Conservation (phyloP, 2,329 filamentous ascomycete species). For the Colletotrichum gigasporum region DNA sequence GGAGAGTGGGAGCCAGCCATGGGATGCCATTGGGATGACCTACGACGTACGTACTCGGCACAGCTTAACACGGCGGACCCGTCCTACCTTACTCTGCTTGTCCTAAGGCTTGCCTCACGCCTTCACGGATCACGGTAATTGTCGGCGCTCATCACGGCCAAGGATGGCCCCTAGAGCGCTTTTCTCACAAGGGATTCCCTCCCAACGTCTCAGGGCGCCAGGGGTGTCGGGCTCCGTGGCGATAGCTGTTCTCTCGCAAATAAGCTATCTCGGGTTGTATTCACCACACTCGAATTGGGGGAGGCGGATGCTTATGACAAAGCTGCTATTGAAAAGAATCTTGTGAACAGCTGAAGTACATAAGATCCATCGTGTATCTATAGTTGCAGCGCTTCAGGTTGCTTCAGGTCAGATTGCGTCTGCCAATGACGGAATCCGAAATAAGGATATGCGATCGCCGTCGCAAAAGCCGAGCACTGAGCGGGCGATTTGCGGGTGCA, state of each 20-base stretch:
- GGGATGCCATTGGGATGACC: too few relatives aligned
- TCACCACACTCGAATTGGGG: too few relatives aligned
- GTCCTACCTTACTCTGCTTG: too few relatives aligned
- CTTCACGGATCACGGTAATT: conserved; percentile 1
- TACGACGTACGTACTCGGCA: background rate
- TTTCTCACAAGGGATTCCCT: conserved; percentile 9
- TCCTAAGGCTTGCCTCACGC: too few relatives aligned
- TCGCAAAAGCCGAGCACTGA: background rate
- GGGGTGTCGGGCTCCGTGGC: conserved; percentile 2
- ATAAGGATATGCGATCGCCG: conserved; percentile 4
- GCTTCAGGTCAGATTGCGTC: background rate
- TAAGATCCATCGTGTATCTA: too few relatives aligned
- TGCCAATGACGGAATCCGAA: background rate
- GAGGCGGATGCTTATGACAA: too few relatives aligned
- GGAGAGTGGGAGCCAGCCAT: conserved; percentile 1
- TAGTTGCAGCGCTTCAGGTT: background rate
- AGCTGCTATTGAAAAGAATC: background rate
- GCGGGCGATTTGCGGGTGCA: background rate
- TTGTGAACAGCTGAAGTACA: too few relatives aligned
- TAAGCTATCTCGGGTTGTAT: too few relatives aligned
- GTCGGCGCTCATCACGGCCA: background rate
- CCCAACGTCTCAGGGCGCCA: background rate
- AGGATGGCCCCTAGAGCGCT: background rate
- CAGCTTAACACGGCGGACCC: too few relatives aligned
- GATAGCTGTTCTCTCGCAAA: background rate